Evolutionary conservation across 345 rosid species (phyloP).

Genomic region (Salix arbutifolia): DNA sequence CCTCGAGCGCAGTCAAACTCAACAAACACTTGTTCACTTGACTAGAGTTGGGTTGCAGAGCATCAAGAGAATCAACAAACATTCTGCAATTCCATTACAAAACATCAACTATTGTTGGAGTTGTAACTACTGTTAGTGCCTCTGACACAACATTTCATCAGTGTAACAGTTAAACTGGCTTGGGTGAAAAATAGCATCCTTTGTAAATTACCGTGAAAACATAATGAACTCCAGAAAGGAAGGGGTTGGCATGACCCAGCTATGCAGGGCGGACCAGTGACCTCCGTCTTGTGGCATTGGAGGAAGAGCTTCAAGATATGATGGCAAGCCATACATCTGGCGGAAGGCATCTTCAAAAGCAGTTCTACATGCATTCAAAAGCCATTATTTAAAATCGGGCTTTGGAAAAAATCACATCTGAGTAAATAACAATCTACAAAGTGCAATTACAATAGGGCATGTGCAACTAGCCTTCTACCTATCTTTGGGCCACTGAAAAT

Average conservation of each 20-base stretch:
- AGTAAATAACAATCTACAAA: not conserved
- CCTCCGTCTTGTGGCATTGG: slow-evolving; percentile 95
- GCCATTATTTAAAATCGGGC: not conserved
- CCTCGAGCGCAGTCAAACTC: slow-evolving; percentile 70
- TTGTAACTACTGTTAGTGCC: not conserved
- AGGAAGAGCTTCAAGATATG: slow-evolving; percentile 71
- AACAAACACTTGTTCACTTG: slow-evolving; percentile 42
- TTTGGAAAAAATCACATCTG: not conserved
- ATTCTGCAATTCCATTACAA: slow-evolving; percentile 48
- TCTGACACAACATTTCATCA: not conserved
- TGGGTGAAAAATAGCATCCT: not conserved
- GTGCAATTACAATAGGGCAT: not conserved
- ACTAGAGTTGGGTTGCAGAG: slow-evolving; percentile 51
- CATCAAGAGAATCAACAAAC: slow-evolving; percentile 87
- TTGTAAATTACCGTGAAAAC: slow-evolving; percentile 65
- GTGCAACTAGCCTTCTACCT: not conserved
- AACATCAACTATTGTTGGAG: not conserved
- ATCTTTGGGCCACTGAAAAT: not conserved
- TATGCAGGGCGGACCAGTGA: slow-evolving; percentile 84
- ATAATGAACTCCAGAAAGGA: slow-evolving; percentile 84
- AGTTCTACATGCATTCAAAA: slow-evolving; percentile 44
- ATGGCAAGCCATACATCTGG: slow-evolving; percentile 70
- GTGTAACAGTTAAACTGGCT: not conserved
- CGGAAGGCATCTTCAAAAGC: slow-evolving; percentile 74
- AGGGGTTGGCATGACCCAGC: slow-evolving; percentile 99